Evolutionary conservation across 2,329 filamentous ascomycete genomes (phyloP), one percentile per base, ranked within the genome.

Genomic region (Fusarium sp.): DNA sequence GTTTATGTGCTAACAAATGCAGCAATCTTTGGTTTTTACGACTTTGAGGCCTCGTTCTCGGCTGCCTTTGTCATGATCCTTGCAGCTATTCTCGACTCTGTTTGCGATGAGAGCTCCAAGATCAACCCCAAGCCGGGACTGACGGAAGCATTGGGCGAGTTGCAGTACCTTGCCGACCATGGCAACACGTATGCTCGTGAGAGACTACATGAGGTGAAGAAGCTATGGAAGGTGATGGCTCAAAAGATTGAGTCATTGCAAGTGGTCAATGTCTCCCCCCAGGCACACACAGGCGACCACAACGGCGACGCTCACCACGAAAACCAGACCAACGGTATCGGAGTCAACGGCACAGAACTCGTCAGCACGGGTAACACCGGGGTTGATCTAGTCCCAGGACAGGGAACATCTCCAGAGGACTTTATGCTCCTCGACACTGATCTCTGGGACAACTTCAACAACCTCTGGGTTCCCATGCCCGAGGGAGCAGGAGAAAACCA

Each of bases 1-100:
- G 10, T 10, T 22, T 1, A 5, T 17, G 2, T 55, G 2, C 62
- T 77, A 53, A 40, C 2, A 0, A 3, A 5, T 29, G 0, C 1
- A 75, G 76, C 76, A 29, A 78, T 78, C 8, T 77, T 76, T 58
- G 76, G 76, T 5, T 78, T 78, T 42, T 77, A 76, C 1, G 76
- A 78, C 40, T 78, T 76, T 60, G 76, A 78, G 17, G 76, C 76
- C 3, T 75, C 76, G 9, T 78, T 78, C 57, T 78, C 76, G 8
- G 77, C 76, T 31, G 75, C 76, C 0, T 78, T 78, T 17, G 74
- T 78, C n/a, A 77, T 78, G 76, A 78, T 78, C 9, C 64, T 78
- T 1, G 73, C 75, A 12, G 75, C 75, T 0, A 75, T 78, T 4
- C 35, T 78, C 0, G 78, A 80, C 42, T 79, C 78, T 0, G 74